A percentile compares a stretch with the other conserved stretches of the same genome.
These are phyloP conservation scores for Theobroma cacao DNA, from an alignment of 345 rosid species.

Conservation along the genomic window DNA sequence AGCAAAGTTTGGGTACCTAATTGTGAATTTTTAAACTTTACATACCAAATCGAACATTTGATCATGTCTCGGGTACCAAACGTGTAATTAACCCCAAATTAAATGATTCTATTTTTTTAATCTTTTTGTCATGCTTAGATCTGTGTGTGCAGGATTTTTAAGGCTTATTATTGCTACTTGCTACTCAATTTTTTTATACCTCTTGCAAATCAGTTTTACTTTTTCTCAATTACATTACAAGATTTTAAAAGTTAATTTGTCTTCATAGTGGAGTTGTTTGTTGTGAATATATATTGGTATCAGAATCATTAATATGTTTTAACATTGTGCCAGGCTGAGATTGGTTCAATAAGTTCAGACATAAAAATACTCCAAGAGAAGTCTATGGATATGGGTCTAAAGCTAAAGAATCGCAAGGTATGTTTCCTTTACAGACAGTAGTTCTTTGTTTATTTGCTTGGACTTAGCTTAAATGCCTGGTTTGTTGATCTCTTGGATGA, in stretches of 20 bases:
- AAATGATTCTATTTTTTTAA: not conserved
- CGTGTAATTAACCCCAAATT: not conserved
- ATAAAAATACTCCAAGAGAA: conserved; percentile 96
- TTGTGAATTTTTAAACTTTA: too few species aligned
- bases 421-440: not conserved
- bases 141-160: too few species aligned
- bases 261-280: not conserved
- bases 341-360: conserved; percentile 97
- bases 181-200: not conserved
- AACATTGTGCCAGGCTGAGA: conserved; percentile 61
- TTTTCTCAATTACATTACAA: not conserved
- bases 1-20: too few species aligned
- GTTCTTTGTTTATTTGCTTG: not conserved
- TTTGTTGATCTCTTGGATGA: not conserved
- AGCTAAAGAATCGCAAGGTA: conserved; percentile 98
- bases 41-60: too few species aligned
- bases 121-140: not conserved
- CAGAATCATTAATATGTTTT: not conserved
- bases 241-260: not conserved
- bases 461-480: not conserved
- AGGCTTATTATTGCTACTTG: not conserved
- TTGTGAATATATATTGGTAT: conserved; percentile 5
- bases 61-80: too few species aligned
- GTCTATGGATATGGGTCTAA: conserved; percentile 99
- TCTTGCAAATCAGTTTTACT: not conserved